Evolutionary conservation across 2,329 filamentous ascomycete genomes (phyloP).

Genomic region (Colletotrichum sp.): DNA sequence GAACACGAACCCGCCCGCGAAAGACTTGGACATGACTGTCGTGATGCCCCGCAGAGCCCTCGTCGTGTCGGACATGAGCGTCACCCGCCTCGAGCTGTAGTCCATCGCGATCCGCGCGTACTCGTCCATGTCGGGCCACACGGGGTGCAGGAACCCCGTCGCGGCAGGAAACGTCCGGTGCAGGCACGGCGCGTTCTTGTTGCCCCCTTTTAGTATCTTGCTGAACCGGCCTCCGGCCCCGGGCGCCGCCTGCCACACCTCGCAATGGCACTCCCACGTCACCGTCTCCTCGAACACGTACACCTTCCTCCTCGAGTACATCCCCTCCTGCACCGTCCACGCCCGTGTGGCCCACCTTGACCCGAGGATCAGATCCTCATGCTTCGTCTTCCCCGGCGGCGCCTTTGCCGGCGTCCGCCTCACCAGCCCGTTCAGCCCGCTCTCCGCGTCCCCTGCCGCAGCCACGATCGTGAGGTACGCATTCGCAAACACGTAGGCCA

Average conservation of each 20-base stretch:
- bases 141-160: conserved; percentile 42
- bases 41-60: conserved; percentile 48
- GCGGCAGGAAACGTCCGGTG: conserved; percentile 33
- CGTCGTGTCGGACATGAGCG: conserved; percentile 44
- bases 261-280: conserved; percentile 52
- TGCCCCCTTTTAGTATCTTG: conserved; percentile 22
- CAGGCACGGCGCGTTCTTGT: conserved; percentile 26
- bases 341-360: conserved; percentile 44
- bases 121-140: conserved; percentile 51
- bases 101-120: conserved; percentile 48
- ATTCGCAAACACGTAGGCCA: conserved; percentile 50
- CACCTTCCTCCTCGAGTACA: conserved; percentile 46
- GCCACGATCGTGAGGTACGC: conserved; percentile 49
- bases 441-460: conserved; percentile 41
- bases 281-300: conserved; percentile 48
- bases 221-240: conserved; percentile 22
- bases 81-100: conserved; percentile 43
- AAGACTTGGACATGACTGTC: conserved; percentile 42
- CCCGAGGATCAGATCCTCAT: conserved; percentile 41
- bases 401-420: conserved; percentile 25
- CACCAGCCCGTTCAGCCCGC: conserved; percentile 32
- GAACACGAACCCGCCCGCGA: conserved; percentile 46
- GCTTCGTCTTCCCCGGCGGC: conserved; percentile 30
- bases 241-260: conserved; percentile 38
- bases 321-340: conserved; percentile 48